phyloP scores from a whole-genome alignment of 1,284 basidiomycete species.

The Phylloboletellus chloephorus region DNA sequence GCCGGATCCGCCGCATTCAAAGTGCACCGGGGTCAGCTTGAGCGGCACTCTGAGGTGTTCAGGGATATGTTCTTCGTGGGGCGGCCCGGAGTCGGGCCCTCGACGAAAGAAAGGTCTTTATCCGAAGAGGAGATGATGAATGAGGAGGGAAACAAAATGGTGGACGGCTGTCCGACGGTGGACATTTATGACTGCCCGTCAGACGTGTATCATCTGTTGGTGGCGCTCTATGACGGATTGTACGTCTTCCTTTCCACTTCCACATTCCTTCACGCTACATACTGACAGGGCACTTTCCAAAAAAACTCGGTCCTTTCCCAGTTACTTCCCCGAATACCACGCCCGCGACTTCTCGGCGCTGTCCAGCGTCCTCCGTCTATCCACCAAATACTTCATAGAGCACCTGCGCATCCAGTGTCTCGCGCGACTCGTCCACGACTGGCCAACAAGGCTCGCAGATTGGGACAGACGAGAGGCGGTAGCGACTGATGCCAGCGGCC shows the following conservation, averaged over 20 bases:
- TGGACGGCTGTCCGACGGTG: slow-evolving; percentile 48
- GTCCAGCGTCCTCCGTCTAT: slow-evolving; percentile 57
- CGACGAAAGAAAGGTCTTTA: neutral
- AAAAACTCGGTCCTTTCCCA: slow-evolving; percentile 14
- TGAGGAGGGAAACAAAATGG: slow-evolving; percentile 34
- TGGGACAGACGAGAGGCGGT: slow-evolving; percentile 64
- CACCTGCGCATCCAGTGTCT: slow-evolving; percentile 53
- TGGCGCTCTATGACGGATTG: slow-evolving; percentile 56
- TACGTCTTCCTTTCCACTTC: slow-evolving; percentile 20
- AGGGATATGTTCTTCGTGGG: slow-evolving; percentile 58
- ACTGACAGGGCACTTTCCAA: no score
- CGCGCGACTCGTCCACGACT: slow-evolving; percentile 51
- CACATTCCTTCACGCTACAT: neutral
- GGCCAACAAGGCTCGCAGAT: slow-evolving; percentile 54
- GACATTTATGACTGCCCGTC: slow-evolving; percentile 52
- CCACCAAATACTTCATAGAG: slow-evolving; percentile 65
- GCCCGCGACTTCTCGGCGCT: slow-evolving; percentile 52
- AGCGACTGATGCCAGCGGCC: slow-evolving; percentile 41
- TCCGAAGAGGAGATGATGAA: slow-evolving; percentile 8
- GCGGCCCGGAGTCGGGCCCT: slow-evolving; percentile 18
- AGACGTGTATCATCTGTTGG: slow-evolving; percentile 52
- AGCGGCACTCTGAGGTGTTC: slow-evolving; percentile 69
- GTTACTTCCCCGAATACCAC: slow-evolving; percentile 39
- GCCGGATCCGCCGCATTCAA: slow-evolving; percentile 56
- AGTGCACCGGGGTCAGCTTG: slow-evolving; percentile 64